Evolutionary conservation across 2,329 filamentous ascomycete genomes (phyloP).

Genomic region (Aspergillus tamarii): DNA sequence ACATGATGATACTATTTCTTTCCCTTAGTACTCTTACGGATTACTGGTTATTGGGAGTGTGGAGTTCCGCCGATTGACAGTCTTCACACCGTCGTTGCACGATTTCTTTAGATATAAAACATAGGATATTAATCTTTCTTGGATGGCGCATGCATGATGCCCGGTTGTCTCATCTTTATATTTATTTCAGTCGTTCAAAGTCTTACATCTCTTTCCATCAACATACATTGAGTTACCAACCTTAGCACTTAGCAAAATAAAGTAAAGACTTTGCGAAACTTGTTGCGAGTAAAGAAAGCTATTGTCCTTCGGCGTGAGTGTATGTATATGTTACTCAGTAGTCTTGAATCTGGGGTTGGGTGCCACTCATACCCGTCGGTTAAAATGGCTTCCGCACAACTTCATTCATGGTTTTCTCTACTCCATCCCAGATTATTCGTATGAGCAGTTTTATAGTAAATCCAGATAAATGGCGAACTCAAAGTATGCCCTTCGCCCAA

Average conservation of each 20-base stretch:
- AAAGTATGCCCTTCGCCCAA: conserved; percentile 8
- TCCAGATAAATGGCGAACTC: conserved; percentile 18
- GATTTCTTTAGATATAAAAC: background rate
- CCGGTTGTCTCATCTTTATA: background rate
- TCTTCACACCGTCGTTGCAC: background rate
- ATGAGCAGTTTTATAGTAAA: background rate
- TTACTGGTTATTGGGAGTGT: too few relatives aligned
- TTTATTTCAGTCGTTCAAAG: background rate
- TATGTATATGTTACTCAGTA: too few relatives aligned
- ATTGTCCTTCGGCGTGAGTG: too few relatives aligned
- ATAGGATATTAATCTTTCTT: conserved; percentile 4
- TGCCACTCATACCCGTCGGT: conserved; percentile 8
- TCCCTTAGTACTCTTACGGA: background rate
- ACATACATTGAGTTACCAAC: background rate
- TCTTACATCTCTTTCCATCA: background rate
- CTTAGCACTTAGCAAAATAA: background rate
- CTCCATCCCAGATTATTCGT: background rate
- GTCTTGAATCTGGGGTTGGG: background rate
- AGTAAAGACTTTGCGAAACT: background rate
- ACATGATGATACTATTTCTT: conserved; percentile 19
- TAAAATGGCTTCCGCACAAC: conserved; percentile 11
- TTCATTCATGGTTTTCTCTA: background rate
- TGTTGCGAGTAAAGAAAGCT: background rate
- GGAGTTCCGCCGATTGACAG: background rate
- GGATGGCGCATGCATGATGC: background rate